Percentiles rank a stretch among this genome's conserved stretches.
phyloP scores from a whole-genome alignment of 2,329 filamentous ascomycete species.

The Neocatenulostroma microsporum region DNA sequence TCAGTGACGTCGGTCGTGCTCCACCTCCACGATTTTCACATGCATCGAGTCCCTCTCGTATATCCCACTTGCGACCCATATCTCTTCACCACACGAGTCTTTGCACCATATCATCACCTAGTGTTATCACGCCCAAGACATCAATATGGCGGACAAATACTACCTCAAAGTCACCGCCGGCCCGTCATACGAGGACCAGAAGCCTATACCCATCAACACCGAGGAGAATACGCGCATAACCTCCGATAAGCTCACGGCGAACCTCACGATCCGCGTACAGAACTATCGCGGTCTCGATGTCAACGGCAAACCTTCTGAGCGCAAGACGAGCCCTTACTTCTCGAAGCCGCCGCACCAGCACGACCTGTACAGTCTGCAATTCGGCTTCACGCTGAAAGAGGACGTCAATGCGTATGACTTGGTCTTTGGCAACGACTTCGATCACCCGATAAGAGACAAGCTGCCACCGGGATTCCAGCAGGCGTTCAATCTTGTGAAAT shows the following conservation, averaged over 20 bases:
- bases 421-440: constrained; percentile 93
- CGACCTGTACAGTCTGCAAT: constrained; percentile 79
- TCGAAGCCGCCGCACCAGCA: constrained; percentile 56
- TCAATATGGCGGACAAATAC: constrained; percentile 61
- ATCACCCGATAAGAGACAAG: constrained; percentile 76
- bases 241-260: constrained; percentile 55
- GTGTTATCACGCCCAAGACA: neutral
- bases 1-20: no score
- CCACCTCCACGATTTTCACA: no score
- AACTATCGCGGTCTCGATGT: constrained; percentile 62
- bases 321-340: constrained; percentile 67
- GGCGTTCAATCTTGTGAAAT: constrained; percentile 77
- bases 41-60: no score
- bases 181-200: constrained; percentile 65
- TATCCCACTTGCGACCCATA: no score
- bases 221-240: constrained; percentile 55
- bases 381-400: constrained; percentile 65
- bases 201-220: constrained; percentile 67
- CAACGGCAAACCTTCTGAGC: constrained; percentile 47
- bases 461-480: constrained; percentile 80
- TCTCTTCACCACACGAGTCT: no score
- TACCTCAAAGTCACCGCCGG: constrained; percentile 76
- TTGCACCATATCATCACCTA: no score
- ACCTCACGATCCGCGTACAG: constrained; percentile 67
- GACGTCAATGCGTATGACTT: constrained; percentile 62